These are phyloP conservation scores for Globisporangium lucens DNA, from an alignment of 352 stramenopile species.

Conservation along the genomic window DNA sequence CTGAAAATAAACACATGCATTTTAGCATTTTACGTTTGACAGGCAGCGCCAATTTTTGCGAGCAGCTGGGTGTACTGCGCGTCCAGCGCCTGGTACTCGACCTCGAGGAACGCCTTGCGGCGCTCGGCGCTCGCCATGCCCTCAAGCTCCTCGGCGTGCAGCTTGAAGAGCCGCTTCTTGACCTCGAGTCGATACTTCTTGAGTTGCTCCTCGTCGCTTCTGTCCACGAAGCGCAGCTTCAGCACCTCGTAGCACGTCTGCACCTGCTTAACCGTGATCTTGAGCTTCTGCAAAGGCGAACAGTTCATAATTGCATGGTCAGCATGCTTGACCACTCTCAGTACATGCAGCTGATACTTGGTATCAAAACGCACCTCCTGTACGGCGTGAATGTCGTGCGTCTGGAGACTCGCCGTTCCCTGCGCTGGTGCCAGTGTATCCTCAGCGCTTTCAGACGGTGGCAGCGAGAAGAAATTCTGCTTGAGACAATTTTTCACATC, in stretches of 20 bases:
- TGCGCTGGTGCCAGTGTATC: slow-evolving; percentile 18
- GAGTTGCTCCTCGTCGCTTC: slow-evolving; percentile 39
- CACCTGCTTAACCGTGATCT: slow-evolving; percentile 75
- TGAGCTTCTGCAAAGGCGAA: slow-evolving; percentile 39
- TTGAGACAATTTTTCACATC: slow-evolving; percentile 60
- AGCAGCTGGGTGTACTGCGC: slow-evolving; percentile 50
- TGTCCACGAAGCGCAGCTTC: slow-evolving; percentile 59
- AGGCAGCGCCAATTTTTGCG: slow-evolving; percentile 17
- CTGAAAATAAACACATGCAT: not conserved
- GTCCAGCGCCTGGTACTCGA: slow-evolving; percentile 53
- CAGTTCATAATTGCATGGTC: not conserved
- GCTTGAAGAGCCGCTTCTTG: slow-evolving; percentile 75
- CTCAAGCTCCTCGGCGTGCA: slow-evolving; percentile 69
- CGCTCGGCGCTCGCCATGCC: slow-evolving; percentile 63
- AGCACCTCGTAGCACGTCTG: slow-evolving; percentile 78
- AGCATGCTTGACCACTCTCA: not conserved
- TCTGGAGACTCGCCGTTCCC: slow-evolving; percentile 40
- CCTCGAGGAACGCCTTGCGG: slow-evolving; percentile 76
- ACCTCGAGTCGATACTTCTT: slow-evolving; percentile 79
- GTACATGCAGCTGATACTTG: not conserved
- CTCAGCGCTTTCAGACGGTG: slow-evolving; percentile 23
- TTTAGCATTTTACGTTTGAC: not conserved
- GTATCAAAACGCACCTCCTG: slow-evolving; percentile 38
- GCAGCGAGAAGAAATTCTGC: slow-evolving; percentile 57
- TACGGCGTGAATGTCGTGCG: slow-evolving; percentile 53